These are phyloP conservation scores for Conticribra weissflogii DNA, from an alignment of 108 stramenopile genomes.

Conservation along the genomic window DNA sequence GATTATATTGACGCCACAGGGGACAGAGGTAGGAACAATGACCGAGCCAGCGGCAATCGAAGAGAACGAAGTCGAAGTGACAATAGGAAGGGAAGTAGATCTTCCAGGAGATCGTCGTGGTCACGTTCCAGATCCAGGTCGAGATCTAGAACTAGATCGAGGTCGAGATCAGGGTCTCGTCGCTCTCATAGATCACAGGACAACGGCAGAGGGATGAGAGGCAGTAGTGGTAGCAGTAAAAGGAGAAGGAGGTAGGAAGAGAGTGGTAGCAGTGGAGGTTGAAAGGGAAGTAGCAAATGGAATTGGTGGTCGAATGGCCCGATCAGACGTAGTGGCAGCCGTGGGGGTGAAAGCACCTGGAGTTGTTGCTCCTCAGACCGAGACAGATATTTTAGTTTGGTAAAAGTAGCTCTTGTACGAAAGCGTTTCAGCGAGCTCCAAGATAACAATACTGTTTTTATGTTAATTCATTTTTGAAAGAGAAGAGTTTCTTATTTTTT, in stretches of 20 bases:
- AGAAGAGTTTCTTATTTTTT: too few relatives aligned
- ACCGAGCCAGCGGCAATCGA: neutral
- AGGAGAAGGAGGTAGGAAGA: constrained; percentile 1
- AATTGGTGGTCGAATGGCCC: neutral
- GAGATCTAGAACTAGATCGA: neutral
- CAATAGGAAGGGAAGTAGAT: neutral
- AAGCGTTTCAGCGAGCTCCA: too few relatives aligned
- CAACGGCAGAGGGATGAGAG: neutral
- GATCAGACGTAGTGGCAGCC: neutral
- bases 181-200: neutral
- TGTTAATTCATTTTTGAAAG: too few relatives aligned
- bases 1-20: too few relatives aligned
- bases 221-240: constrained; percentile 6
- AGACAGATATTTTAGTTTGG: too few relatives aligned
- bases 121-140: neutral
- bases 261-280: constrained; percentile 4
- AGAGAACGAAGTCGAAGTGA: neutral
- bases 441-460: too few relatives aligned
- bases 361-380: too few relatives aligned
- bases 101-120: too few relatives aligned
- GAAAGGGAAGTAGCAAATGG: neutral
- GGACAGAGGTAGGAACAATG: neutral
- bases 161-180: neutral
- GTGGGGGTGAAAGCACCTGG: too few relatives aligned
- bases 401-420: too few relatives aligned